Base-by-base conservation (phyloP, 208 protist species). In the Endotrypanum monterogeii region DNA sequence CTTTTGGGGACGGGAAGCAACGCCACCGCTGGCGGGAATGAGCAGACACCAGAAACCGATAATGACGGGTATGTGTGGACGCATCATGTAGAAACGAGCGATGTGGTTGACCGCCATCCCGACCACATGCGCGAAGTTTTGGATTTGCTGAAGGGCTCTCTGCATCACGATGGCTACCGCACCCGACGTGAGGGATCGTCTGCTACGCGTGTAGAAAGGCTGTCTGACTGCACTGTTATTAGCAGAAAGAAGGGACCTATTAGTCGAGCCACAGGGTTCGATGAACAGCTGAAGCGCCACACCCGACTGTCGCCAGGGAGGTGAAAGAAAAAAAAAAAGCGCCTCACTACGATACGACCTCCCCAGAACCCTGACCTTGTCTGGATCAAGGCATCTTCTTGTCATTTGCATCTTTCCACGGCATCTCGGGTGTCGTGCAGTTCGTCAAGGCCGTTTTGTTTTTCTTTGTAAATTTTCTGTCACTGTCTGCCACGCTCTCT, bases 51-150 rank as follows among this genome's bases (percentile, higher is more conserved):
- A 25, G 23, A 18, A 14, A 63, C 28, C 28, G 57, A 57, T 6
- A 52, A 71, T 20, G 81, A 82, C 14, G 88, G 82, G 0, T 83
- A 78, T 73, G 62, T 81, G 0, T 84, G 76, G 69, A 96, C 89
- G 12, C 88, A 97, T 71, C 83, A 95, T 61, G 90, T 97, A 28
- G 80, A 90, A 74, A 86, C 81, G 9, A 79, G 63, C 12, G 93
- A 97, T 61, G 93, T 95, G 23, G 87, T 91, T 44, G 78, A 87
- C 3, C 89, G 90, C 32, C 93, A 86, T 68, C 90, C 90, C 1
- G 90, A 95, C 12, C 88, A 97, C 75, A 95, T 97, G 90, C 78
- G 81, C 18, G 84, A 84, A 50, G 86, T 95, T 23, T 74, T 97
- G 72, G 82, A 91, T 35, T 67, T 83, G 18, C 74, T 96, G 23